A percentile compares a stretch with the other conserved stretches of the same genome.
phyloP scores from a whole-genome alignment of 371 early-diverging fungal species.

The Saksenaea vasiformis region DNA sequence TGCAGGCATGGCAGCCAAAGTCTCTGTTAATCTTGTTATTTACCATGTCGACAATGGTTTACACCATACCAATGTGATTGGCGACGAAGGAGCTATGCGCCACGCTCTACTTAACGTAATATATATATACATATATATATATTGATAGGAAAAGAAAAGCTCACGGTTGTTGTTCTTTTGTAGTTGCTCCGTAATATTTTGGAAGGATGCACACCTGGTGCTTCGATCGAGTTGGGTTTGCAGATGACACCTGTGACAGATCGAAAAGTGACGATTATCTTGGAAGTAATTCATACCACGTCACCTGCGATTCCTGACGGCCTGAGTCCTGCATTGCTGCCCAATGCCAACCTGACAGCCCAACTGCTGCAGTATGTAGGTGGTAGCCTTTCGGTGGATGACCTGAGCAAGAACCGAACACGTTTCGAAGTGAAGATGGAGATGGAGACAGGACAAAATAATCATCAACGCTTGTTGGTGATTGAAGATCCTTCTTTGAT shows the following conservation, averaged over 20 bases:
- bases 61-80: constrained; percentile 57
- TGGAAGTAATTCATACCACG: constrained; percentile 53
- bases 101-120: constrained; percentile 63
- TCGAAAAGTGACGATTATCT: constrained; percentile 22
- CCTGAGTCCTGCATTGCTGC: constrained; percentile 28
- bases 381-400: constrained; percentile 41
- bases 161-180: not conserved
- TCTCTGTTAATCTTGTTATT: constrained; percentile 63
- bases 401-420: constrained; percentile 40
- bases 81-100: constrained; percentile 58
- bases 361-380: constrained; percentile 53
- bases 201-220: constrained; percentile 57
- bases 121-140: not conserved
- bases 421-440: constrained; percentile 41
- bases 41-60: constrained; percentile 59
- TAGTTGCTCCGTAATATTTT: constrained; percentile 61
- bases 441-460: constrained; percentile 30
- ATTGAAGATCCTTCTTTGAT: constrained; percentile 10
- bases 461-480: constrained; percentile 16
- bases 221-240: constrained; percentile 63
- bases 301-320: constrained; percentile 37
- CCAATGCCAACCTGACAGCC: constrained; percentile 54
- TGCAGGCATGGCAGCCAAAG: constrained; percentile 60
- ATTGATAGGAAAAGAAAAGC: not conserved
- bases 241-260: constrained; percentile 20